Conservation (phyloP, 345 rosid species). For the Camelina sativa region DNA sequence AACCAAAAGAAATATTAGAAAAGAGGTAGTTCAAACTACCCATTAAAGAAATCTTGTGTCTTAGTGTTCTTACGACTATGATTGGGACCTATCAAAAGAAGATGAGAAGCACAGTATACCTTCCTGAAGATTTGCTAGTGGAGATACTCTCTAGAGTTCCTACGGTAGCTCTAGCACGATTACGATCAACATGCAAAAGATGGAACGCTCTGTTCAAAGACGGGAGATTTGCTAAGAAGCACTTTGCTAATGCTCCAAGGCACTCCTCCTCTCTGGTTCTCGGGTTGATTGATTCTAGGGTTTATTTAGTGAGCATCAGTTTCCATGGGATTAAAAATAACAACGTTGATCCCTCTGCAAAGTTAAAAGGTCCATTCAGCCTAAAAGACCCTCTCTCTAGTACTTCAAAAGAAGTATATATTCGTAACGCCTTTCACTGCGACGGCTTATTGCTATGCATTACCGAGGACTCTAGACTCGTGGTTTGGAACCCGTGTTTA, state of each 20-base stretch:
- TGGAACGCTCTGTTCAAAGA: not conserved
- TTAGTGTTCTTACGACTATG: too few relatives aligned
- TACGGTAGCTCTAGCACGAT: not conserved
- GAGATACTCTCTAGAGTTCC: not conserved
- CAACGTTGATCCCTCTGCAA: not conserved
- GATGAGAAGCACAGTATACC: too few relatives aligned
- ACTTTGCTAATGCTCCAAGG: not conserved
- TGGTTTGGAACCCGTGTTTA: conserved; percentile 8
- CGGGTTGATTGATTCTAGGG: not conserved
- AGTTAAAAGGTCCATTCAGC: not conserved
- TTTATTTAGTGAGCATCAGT: not conserved
- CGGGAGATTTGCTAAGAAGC: not conserved
- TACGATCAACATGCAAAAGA: not conserved
- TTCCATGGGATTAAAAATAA: not conserved
- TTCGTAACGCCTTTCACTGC: not conserved
- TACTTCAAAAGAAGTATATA: not conserved
- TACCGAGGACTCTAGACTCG: not conserved
- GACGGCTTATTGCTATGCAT: not conserved
- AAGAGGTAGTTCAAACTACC: too few relatives aligned
- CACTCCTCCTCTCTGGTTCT: not conserved
- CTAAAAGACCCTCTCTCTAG: not conserved
- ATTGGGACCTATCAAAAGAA: too few relatives aligned
- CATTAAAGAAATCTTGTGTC: too few relatives aligned
- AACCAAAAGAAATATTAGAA: too few relatives aligned
- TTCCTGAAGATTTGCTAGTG: not conserved